A percentile compares a stretch with the other conserved stretches of the same genome.
phyloP scores from a whole-genome alignment of 2,329 filamentous ascomycete species.

The Calonectria crousiana region DNA sequence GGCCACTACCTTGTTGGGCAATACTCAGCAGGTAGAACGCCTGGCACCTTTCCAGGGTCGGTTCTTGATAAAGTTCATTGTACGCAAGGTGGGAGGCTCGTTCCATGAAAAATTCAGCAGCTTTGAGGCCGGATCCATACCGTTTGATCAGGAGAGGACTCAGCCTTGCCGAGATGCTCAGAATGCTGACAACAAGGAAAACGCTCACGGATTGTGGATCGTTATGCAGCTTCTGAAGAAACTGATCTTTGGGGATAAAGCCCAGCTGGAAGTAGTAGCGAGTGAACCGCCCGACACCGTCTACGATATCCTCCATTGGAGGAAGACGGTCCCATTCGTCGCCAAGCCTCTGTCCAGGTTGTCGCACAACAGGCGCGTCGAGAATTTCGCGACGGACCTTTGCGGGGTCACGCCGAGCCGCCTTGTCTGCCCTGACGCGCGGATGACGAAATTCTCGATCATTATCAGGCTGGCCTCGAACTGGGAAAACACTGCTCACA shows the following conservation, averaged over 20 bases:
- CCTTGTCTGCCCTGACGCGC: constrained; percentile 62
- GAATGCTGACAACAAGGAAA: constrained; percentile 67
- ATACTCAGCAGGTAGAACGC: constrained; percentile 70
- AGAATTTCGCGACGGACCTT: constrained; percentile 52
- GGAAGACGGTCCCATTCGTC: constrained; percentile 65
- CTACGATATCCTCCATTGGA: constrained; percentile 61
- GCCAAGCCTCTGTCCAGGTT: constrained; percentile 24
- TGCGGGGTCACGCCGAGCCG: constrained; percentile 53
- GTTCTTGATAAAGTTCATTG: constrained; percentile 63
- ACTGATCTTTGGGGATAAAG: constrained; percentile 67
- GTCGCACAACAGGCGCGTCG: constrained; percentile 42
- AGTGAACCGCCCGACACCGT: constrained; percentile 66
- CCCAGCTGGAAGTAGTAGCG: constrained; percentile 70
- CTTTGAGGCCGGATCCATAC: constrained; percentile 64
- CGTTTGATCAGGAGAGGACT: constrained; percentile 61
- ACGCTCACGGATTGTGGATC: constrained; percentile 63
- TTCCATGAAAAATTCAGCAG: constrained; percentile 66
- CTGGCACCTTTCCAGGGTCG: constrained; percentile 68
- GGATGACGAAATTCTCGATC: constrained; percentile 70
- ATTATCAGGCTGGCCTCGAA: constrained; percentile 64
- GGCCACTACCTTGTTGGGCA: constrained; percentile 68
- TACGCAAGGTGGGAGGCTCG: constrained; percentile 61
- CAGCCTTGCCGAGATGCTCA: constrained; percentile 68
- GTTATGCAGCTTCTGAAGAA: constrained; percentile 59
- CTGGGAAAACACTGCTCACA: constrained; percentile 60